Base-by-base conservation (phyloP, 2,329 filamentous ascomycete species). In the Diaporthe citriasiana region DNA sequence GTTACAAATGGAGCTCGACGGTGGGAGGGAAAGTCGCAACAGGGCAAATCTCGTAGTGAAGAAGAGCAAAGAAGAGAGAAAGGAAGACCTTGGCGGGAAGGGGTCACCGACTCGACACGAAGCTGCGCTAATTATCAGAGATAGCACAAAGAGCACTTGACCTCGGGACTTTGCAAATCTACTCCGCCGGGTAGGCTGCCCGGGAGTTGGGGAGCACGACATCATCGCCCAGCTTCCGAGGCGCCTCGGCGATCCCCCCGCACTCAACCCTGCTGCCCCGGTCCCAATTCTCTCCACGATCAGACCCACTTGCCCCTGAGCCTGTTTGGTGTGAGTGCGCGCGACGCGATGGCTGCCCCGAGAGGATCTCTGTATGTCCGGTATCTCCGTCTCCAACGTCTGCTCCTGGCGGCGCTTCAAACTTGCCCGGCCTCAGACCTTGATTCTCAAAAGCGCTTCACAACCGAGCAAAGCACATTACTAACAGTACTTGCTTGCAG, bases 301-400 rank as follows among this genome's bases (percentile, higher is more conserved):
- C 45, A 38, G 60, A 66, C 60, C 60, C 63, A 40, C 63, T 33
- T 25, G 42, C 45, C 63, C 63, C 63, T 66, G 63, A 51, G 47
- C 33, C 30, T 30, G 40, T 65, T 25, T 65, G 59, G 59, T 47
- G 59, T 40, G 47, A 30, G 59, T 47, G 59, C 27, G 19, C 47
- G 27, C 33, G 33, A 40, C 30, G 45, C 63, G 47, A 9, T 10
- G 47, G 33, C 47, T 53, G 33, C 47, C 45, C 45, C 40, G 15
- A 27, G 63, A 38, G 45, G 33, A 38, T 35, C 27, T 2, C 5
- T 38, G 22, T 66, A 66, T 27, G 27, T 51, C 63, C 63, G 63
- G 13, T 53, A 68, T 68, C 63, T 68, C 63, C 63, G 47, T 40
- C n/a, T 15, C 22, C 63, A 53, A 68, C 63, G 33, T 68, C 63